These are phyloP conservation scores for Neurospora sp. DNA, from an alignment of 495 filamentous ascomycete genomes.

Conservation along the genomic window DNA sequence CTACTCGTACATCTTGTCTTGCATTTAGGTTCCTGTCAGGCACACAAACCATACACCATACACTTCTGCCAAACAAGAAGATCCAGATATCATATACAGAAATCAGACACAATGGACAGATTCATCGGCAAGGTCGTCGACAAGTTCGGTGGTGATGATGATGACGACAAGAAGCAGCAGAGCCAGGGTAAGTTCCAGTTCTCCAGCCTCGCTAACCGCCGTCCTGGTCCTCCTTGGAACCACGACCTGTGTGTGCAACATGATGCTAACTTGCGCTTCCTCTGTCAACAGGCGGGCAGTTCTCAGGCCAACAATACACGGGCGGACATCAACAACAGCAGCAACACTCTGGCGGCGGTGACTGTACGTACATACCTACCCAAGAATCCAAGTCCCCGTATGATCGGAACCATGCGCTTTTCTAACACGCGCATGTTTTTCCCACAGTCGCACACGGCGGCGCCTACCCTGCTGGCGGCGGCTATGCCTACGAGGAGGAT, in stretches of 20 bases:
- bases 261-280: not conserved
- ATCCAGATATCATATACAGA: not conserved
- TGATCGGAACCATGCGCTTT: not conserved
- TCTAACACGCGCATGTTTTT: not conserved
- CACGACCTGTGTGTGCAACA: not conserved
- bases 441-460: constrained; percentile 27
- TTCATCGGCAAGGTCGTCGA: constrained; percentile 7
- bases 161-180: constrained; percentile 6
- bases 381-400: not conserved
- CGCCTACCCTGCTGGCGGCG: constrained; percentile 28
- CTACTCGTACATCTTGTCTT: not conserved
- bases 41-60: not conserved
- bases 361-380: constrained; percentile 3
- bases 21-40: not conserved
- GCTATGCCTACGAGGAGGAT: constrained; percentile 24
- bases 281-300: not conserved
- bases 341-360: not conserved
- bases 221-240: not conserved
- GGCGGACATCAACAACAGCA: not conserved
- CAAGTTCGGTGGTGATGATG: not conserved
- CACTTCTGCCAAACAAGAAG: not conserved
- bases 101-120: constrained; percentile 5
- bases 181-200: not conserved
- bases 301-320: not conserved
- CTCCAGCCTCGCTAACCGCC: not conserved